Conservation (phyloP, 805 yeast genomes). For the Yamadazyma nakazawae region DNA sequence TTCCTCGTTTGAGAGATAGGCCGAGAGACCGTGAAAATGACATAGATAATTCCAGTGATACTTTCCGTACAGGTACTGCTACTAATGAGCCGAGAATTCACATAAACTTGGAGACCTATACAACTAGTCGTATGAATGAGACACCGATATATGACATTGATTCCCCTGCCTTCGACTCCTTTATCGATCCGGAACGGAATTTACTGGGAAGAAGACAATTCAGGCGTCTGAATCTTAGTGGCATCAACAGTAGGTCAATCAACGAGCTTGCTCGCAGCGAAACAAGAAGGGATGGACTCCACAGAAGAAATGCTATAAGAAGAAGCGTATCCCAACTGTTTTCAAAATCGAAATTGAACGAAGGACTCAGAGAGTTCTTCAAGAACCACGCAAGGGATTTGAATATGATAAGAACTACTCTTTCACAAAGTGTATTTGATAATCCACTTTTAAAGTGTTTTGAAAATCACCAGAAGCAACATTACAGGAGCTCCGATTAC, state of each 20-base stretch:
- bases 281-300: conserved; percentile 7
- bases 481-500: not conserved
- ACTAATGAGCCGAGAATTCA: not conserved
- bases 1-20: not conserved
- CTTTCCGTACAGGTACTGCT: not conserved
- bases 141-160: not conserved
- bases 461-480: not conserved
- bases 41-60: no score
- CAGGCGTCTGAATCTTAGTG: not conserved
- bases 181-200: not conserved
- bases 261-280: conserved; percentile 6
- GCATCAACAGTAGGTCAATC: conserved; percentile 3
- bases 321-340: not conserved
- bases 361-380: not conserved
- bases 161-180: not conserved
- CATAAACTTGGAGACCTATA: not conserved
- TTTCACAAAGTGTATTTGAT: not conserved
- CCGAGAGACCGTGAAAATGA: not conserved
- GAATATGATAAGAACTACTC: not conserved
- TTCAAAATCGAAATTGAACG: not conserved
- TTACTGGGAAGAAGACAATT: not conserved
- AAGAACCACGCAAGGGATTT: not conserved
- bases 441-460: conserved; percentile 3
- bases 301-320: conserved; percentile 6
- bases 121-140: not conserved